Base-by-base conservation (phyloP, 345 rosid genomes). In the Hibiscus trionum region DNA sequence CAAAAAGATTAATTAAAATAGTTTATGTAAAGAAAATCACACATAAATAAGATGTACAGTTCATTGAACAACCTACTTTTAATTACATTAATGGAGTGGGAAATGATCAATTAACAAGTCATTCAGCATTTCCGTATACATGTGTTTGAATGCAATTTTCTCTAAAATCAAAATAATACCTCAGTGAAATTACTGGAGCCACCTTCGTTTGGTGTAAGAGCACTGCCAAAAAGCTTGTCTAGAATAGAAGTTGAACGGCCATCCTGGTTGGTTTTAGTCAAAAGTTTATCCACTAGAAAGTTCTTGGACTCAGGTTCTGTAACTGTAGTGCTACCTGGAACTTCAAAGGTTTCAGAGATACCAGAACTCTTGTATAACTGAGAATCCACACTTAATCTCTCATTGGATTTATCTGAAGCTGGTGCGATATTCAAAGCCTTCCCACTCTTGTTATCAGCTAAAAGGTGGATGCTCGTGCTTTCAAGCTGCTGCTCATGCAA, bases 161-260 rank as follows among this genome's bases (percentile, higher is more conserved):
- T 66, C 49, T 10, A 37, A 63, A 63, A 17, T 59, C 35, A 33
- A 50, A 62, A 62, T 63, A 39, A 50, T 86, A 91, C 97, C 97
- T 81, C 82, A 57, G 68, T 58, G 66, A 81, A 62, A 60, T 66
- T 67, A 66, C 87, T 72, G 66, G 91, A 72, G 74, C 75, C 87
- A 61, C 79, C 80, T 74, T 50, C 83, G 71, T 83, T 84, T 74
- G 82, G 76, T 50, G 88, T 80, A 66, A 82, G 76, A 55, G 87
- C 89, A 62, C 85, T 84, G 77, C 86, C 82, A 76, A 95, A 93
- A 71, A 88, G 79, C 81, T 87, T 91, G 76, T 93, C 96, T 57
- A 95, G 88, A 78, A 93, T 86, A 71, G 98, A 86, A 69, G 87
- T 77, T 71, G 89, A 79, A 61, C 7, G 55, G 17, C 78, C 75